Base-by-base conservation (phyloP, 2,329 filamentous ascomycete genomes). In the Albifimbria verrucaria region DNA sequence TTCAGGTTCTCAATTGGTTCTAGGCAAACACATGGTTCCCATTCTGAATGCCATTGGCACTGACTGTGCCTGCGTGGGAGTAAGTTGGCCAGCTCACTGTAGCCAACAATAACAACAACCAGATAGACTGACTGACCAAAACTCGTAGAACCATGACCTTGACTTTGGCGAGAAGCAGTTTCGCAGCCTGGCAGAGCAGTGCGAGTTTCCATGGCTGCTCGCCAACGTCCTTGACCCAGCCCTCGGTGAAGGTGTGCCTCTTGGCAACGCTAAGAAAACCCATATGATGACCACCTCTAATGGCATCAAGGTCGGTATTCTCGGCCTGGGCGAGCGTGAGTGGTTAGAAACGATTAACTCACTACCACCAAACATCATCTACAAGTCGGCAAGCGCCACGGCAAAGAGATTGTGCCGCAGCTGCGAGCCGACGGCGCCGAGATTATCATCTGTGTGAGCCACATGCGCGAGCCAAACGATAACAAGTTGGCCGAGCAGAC, bases 341-440 rank as follows among this genome's bases (percentile, higher is more conserved):
- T 96, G 91, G 87, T 81, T 96, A 12, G 90, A 86, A 55, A 96
- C 91, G 0, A 92, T 96, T 71, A 96, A 96, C 71, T 83, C 84
- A 12, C 75, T 96, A 9, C 92, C 92, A 0, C 90, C 92, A 0
- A 79, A 91, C 60, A 77, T 97, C 50, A 83, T 90, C 59, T 96
- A 94, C 76, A 86, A 85, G 64, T 92, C 89, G 9, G 90, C 90
- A 4, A 86, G 81, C 6, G 81, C 83, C 52, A 90, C 89, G 1
- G 92, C 90, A 85, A 81, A 62, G 85, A 92, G 65, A 77, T 96
- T 2, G 84, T 91, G 0, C 89, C 90, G 0, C 71, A 81, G 50
- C 75, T 97, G 49, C 83, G 89, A 43, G 83, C 82, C 47, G 80
- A 92, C 63, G 92, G 92, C 1, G 90, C 89, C 12, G 89, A 96